These are phyloP conservation scores for Pelargonium fulgidum DNA, from an alignment of 441 rosid species.

Conservation along the genomic window DNA sequence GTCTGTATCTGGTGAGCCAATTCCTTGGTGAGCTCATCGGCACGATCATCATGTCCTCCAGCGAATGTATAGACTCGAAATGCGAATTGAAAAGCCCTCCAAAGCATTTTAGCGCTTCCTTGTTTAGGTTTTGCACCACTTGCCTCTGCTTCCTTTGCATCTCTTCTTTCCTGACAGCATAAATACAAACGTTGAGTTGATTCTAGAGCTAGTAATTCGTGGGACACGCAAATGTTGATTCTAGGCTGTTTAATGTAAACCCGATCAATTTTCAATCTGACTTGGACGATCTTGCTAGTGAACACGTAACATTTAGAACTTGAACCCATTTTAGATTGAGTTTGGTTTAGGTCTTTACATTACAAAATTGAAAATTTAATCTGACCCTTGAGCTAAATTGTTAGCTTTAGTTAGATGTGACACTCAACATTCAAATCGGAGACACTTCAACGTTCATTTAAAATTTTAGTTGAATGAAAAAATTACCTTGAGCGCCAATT, in stretches of 20 bases:
- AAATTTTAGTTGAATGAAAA: background rate
- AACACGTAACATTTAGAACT: no score
- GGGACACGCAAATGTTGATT: no score
- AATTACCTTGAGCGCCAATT: constrained; percentile 67
- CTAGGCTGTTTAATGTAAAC: background rate
- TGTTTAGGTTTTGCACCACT: constrained; percentile 11
- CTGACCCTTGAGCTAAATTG: no score
- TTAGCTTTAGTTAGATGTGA: no score
- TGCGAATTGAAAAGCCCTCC: constrained; percentile 57
- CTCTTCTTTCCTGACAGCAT: constrained; percentile 36
- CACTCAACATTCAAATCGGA: no score
- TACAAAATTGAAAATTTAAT: no score
- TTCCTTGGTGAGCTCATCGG: constrained; percentile 42
- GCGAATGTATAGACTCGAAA: constrained; percentile 48
- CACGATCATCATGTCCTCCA: constrained; percentile 56
- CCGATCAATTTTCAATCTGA: background rate
- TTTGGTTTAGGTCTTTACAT: no score
- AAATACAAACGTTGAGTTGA: background rate
- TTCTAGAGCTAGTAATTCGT: no score
- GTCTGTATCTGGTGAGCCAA: constrained; percentile 42
- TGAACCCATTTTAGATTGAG: no score
- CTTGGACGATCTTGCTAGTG: no score
- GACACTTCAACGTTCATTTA: background rate
- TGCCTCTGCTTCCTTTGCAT: constrained; percentile 29
- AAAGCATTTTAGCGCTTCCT: constrained; percentile 35